Evolutionary conservation across 352 stramenopile species (phyloP).

Genomic region (Pythium chondricola): DNA sequence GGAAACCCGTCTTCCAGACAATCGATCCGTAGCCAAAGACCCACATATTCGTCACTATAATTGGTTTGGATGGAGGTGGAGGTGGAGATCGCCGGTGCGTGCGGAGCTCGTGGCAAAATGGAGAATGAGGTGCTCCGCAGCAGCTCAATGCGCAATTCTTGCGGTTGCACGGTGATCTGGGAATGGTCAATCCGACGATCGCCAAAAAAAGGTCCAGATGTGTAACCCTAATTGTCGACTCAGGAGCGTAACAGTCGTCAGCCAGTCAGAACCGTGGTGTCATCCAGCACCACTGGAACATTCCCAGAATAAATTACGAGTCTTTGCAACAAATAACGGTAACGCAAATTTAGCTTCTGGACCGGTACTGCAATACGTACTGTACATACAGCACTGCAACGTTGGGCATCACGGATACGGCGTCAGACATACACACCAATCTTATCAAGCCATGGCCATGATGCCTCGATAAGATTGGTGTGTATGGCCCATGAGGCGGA

Average conservation of each 20-base stretch:
- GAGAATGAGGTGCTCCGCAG: slow-evolving; percentile 1
- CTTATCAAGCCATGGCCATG: too few relatives aligned
- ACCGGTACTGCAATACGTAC: too few relatives aligned
- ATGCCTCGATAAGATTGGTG: too few relatives aligned
- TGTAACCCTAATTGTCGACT: background rate
- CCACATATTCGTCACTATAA: slow-evolving; percentile 51
- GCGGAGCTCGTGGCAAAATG: slow-evolving; percentile 1
- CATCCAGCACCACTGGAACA: slow-evolving; percentile 15
- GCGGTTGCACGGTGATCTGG: background rate
- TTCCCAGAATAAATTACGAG: slow-evolving; percentile 4
- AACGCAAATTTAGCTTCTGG: too few relatives aligned
- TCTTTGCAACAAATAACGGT: too few relatives aligned
- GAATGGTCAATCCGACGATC: background rate
- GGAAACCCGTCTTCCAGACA: slow-evolving; percentile 74
- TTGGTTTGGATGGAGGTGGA: background rate
- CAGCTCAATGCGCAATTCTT: background rate
- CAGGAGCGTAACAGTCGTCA: slow-evolving; percentile 6
- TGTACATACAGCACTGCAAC: too few relatives aligned
- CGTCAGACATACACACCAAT: too few relatives aligned
- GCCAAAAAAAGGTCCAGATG: slow-evolving; percentile 4
- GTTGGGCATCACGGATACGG: too few relatives aligned
- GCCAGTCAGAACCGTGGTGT: slow-evolving; percentile 6
- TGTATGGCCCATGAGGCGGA: too few relatives aligned
- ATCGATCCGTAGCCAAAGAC: slow-evolving; percentile 84
- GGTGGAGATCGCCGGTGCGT: background rate